Evolutionary conservation across 106 monocot species (phyloP), one percentile per base, ranked within the genome.

Genomic region (Hemerocallis citrina): DNA sequence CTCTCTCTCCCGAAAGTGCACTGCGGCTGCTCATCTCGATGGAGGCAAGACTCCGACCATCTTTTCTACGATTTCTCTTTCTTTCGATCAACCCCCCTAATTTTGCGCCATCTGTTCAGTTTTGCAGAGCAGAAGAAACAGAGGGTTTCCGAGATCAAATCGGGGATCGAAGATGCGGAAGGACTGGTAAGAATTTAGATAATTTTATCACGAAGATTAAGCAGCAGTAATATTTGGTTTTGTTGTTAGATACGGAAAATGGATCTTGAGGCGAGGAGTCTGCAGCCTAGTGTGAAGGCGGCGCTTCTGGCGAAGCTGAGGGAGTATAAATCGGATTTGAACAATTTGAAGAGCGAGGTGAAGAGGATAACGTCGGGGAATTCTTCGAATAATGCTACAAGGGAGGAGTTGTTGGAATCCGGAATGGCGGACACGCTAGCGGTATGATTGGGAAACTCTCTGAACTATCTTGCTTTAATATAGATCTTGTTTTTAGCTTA

Each of bases 41-140:
- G 89, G 84, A 81, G 89, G 89, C 84, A 52, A 45, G 41, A 19
- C 8, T 27, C 7, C 34, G 39, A 2, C n/a, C n/a, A n/a, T n/a
- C n/a, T n/a, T n/a, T n/a, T n/a, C n/a, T n/a, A n/a, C n/a, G n/a
- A n/a, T n/a, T n/a, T n/a, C n/a, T n/a, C n/a, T n/a, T n/a, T n/a
- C n/a, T n/a, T n/a, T n/a, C n/a, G n/a, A n/a, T n/a, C n/a, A n/a
- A n/a, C n/a, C n/a, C n/a, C n/a, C n/a, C n/a, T n/a, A n/a, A n/a
- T n/a, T n/a, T n/a, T n/a, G n/a, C n/a, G n/a, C 51, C 43, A 38
- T 54, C 2, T 20, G 22, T 67, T 40, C 28, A n/a, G 37, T 25
- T 39, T 42, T 59, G 58, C 84, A 95, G 94, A 95, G 54, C 79
- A 89, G 59, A 95, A 80, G 80, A 95, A 85, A 81, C 89, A 89